Evolutionary conservation across 495 filamentous ascomycete species (phyloP).

Genomic region (Clavariopsis aquatica): DNA sequence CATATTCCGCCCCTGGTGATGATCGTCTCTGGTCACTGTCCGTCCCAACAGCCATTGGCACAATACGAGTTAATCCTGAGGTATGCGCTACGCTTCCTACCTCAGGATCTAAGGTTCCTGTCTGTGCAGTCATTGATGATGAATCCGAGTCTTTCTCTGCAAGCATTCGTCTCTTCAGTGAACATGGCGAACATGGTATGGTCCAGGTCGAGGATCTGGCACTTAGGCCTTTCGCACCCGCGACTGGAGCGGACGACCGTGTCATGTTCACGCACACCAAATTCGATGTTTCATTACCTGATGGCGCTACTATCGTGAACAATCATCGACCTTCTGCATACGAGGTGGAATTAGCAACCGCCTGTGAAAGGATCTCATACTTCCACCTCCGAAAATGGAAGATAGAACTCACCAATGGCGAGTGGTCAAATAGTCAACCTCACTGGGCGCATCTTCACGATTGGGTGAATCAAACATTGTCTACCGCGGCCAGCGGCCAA

Average conservation of each 20-base stretch:
- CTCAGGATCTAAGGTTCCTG: background rate
- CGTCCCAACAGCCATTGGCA: conserved; percentile 1
- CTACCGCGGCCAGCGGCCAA: background rate
- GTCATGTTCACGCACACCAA: background rate
- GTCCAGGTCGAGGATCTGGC: conserved; percentile 3
- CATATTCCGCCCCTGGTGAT: conserved; percentile 6
- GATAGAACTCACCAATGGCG: background rate
- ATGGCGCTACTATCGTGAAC: background rate
- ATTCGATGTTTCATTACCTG: background rate
- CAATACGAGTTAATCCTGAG: conserved; percentile 13
- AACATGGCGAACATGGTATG: background rate
- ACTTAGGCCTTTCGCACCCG: conserved; percentile 11
- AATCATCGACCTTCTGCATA: background rate
- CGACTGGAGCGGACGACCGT: conserved; percentile 9
- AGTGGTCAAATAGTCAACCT: background rate
- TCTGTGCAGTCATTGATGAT: background rate
- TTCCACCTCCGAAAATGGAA: background rate
- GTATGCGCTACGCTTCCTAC: background rate
- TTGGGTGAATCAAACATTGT: background rate
- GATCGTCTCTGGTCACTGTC: conserved; percentile 10
- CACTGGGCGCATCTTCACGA: background rate
- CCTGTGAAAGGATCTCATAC: conserved; percentile 2
- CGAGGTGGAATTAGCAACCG: background rate
- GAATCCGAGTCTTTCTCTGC: background rate
- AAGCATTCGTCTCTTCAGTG: conserved; percentile 11